Base-by-base conservation (phyloP, 108 stramenopile species). In the Skeletonema menzelii region DNA sequence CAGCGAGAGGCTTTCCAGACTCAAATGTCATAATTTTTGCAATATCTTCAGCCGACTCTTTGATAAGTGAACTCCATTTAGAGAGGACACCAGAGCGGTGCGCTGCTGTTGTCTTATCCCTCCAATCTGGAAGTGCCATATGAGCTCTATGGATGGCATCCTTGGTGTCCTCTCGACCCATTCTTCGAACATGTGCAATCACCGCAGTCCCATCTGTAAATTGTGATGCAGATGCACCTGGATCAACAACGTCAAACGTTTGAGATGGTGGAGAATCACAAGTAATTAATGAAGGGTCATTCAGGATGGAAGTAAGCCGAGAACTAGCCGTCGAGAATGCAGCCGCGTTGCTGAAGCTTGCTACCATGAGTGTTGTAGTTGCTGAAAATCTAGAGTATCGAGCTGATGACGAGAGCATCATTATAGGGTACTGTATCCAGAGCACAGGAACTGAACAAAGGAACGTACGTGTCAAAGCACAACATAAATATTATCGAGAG, bases 1-100 rank as follows among this genome's bases (percentile, higher is more conserved):
- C 99, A 15, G 88, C 38, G 22, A 92, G 63, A 2, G 99, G 95
- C 61, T 99, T 99, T n/a, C 99, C 99, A 59, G 87, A 89, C 75
- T 98, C 99, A 32, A 90, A 49, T 37, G 96, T 95, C 90, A 98
- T 93, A 26, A 98, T 86, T 31, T 14, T 44, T 8, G 63, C 67
- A 31, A 82, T 70, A 32, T 77, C 76, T 13, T 80, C 75, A 56
- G 74, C 44, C 31, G 75, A 57, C 46, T 80, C 79, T 32, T 72
- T 57, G 37, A 94, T 86, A 11, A 88, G 80, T n/a, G 59, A n/a
- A 67, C 82, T 82, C 90, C 90, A 90, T 56, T 79, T 42, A 1
- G 58, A 40, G 4, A 94, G 65, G 1, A 87, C 56, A 22, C 60
- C 35, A 4, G 88, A 77, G 17, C 93, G 77, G 65, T 82, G 42